A percentile compares a stretch with the other conserved stretches of the same genome.
These are phyloP conservation scores for Cercospora nicotianae DNA, from an alignment of 2,329 filamentous ascomycete genomes.

Conservation along the genomic window DNA sequence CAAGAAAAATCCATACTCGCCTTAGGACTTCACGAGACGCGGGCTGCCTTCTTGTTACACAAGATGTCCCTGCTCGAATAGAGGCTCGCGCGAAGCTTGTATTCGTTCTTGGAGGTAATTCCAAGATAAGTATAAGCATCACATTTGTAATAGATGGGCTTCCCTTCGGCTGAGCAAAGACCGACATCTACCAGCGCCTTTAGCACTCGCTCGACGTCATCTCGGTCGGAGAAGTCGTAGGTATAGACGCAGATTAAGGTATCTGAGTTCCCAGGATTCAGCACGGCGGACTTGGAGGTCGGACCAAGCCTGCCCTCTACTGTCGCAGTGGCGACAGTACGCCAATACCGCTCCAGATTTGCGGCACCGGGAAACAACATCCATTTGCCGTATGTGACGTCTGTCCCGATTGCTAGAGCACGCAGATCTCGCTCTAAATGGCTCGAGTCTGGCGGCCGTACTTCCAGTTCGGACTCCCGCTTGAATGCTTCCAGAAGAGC, in stretches of 20 bases:
- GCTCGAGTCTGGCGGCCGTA: background rate
- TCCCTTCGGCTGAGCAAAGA: slow-evolving; percentile 50
- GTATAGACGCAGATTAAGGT: slow-evolving; percentile 76
- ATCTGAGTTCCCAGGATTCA: slow-evolving; percentile 41
- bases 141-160: slow-evolving; percentile 74
- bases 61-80: slow-evolving; percentile 44
- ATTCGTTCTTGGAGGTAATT: slow-evolving; percentile 44
- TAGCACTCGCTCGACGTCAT: slow-evolving; percentile 70
- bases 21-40: slow-evolving; percentile 24
- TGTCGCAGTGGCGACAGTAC: slow-evolving; percentile 64
- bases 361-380: slow-evolving; percentile 64
- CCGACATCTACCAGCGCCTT: slow-evolving; percentile 59
- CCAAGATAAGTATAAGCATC: slow-evolving; percentile 56
- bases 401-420: slow-evolving; percentile 58
- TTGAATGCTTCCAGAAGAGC: background rate
- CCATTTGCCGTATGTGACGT: slow-evolving; percentile 72
- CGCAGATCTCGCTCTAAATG: slow-evolving; percentile 57
- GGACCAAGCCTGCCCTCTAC: slow-evolving; percentile 69
- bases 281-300: slow-evolving; percentile 70
- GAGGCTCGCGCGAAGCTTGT: slow-evolving; percentile 46
- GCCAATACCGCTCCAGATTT: slow-evolving; percentile 66
- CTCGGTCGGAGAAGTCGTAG: slow-evolving; percentile 66
- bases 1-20: background rate
- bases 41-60: slow-evolving; percentile 22
- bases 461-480: slow-evolving; percentile 30